Evolutionary conservation across 306 rosid genomes (phyloP).

Genomic region (Begonia fuchsioides): DNA sequence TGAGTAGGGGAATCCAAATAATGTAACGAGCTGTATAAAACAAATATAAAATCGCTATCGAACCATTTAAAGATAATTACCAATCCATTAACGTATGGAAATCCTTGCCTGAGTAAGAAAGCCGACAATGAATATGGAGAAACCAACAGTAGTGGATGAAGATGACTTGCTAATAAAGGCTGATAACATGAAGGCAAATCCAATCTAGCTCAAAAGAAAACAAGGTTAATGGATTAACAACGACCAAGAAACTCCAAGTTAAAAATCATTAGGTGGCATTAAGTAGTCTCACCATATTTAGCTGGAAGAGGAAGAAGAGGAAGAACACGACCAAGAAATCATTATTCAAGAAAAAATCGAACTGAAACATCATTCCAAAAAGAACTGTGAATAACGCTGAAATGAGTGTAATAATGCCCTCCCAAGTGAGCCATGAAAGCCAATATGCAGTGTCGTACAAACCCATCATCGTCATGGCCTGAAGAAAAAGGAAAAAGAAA

Average conservation of each 20-base stretch:
- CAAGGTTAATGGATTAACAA: background rate
- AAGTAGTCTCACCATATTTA: constrained; percentile 56
- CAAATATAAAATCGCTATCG: constrained; percentile 13
- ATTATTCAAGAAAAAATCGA: constrained; percentile 65
- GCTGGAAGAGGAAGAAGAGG: constrained; percentile 76
- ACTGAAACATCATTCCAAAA: constrained; percentile 78
- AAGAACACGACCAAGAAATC: constrained; percentile 39
- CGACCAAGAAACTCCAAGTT: constrained; percentile 2
- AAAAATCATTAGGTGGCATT: constrained; percentile 1
- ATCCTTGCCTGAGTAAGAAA: constrained; percentile 65
- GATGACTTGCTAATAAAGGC: constrained; percentile 71
- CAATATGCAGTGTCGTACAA: constrained; percentile 85
- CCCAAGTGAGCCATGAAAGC: constrained; percentile 91
- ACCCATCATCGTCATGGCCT: constrained; percentile 95
- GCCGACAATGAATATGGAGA: constrained; percentile 52
- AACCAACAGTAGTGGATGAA: constrained; percentile 65
- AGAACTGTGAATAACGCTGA: constrained; percentile 69
- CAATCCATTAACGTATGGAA: constrained; percentile 10
- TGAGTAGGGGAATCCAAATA: constrained; percentile 44
- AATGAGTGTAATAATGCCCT: constrained; percentile 37
- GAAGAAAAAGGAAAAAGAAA: constrained; percentile 5
- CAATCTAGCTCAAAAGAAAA: constrained; percentile 36
- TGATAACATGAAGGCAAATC: constrained; percentile 74
- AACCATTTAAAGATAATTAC: constrained; percentile 4
- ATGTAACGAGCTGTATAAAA: constrained; percentile 34